Percentiles rank a stretch among this genome's conserved stretches.
These are phyloP conservation scores for Candida xyloterini DNA, from an alignment of 805 yeast species.

Conservation along the genomic window DNA sequence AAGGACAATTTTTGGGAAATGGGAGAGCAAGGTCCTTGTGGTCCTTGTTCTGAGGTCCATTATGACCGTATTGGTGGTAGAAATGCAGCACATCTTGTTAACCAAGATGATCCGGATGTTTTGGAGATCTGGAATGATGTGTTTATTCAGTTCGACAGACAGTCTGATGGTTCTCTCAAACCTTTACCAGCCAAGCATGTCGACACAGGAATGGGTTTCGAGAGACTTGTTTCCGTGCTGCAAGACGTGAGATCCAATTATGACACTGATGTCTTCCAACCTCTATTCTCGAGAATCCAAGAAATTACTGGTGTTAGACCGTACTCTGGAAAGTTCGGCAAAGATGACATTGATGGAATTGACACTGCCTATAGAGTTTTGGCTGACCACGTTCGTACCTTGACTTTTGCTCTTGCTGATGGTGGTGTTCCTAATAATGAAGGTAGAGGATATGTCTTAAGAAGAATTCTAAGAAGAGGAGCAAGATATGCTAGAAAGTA, in stretches of 20 bases:
- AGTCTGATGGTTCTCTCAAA: conserved; percentile 74
- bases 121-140: conserved; percentile 98
- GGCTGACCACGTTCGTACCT: conserved; percentile 97
- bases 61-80: conserved; percentile 98
- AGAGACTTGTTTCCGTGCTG: conserved; percentile 89
- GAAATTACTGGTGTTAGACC: conserved; percentile 92
- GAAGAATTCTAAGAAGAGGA: conserved; percentile 97
- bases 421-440: conserved; percentile 99
- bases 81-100: conserved; percentile 87
- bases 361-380: conserved; percentile 98
- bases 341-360: conserved; percentile 88
- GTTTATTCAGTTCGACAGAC: conserved; percentile 95
- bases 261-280: conserved; percentile 95
- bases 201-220: conserved; percentile 99
- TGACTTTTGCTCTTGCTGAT: conserved; percentile 93
- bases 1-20: conserved; percentile 99
- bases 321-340: conserved; percentile 90
- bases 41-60: conserved; percentile 97
- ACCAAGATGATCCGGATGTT: conserved; percentile 97
- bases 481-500: conserved; percentile 95
- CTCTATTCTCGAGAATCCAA: conserved; percentile 80
- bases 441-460: conserved; percentile 96
- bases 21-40: conserved; percentile 99
- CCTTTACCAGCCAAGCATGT: conserved; percentile 91
- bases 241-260: conserved; percentile 92